Evolutionary conservation across 1,284 basidiomycete species (phyloP).

Genomic region (Kalmanozyma brasiliensis): DNA sequence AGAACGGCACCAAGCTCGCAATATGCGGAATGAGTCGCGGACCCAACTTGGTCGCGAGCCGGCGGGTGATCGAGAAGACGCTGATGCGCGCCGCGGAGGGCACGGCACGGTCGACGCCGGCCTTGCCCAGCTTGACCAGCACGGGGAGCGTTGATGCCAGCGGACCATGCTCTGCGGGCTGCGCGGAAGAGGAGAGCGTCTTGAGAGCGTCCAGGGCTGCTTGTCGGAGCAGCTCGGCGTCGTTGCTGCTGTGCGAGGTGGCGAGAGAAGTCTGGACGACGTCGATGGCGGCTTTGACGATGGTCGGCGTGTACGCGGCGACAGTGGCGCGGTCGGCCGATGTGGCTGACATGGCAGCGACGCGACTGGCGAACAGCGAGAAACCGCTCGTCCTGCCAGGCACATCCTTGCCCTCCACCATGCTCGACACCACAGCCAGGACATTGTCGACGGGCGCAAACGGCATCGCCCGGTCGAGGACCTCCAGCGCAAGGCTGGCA

Average conservation of each 20-base stretch:
- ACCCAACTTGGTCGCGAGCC: conserved; percentile 55
- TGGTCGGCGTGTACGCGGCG: conserved; percentile 34
- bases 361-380: conserved; percentile 47
- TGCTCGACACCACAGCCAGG: conserved; percentile 35
- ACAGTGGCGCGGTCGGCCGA: conserved; percentile 34
- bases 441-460: conserved; percentile 50
- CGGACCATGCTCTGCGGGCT: conserved; percentile 31
- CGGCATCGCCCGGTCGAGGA: conserved; percentile 49
- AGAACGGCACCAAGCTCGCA: conserved; percentile 48
- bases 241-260: conserved; percentile 17
- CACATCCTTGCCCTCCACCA: conserved; percentile 37
- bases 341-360: conserved; percentile 31
- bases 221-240: conserved; percentile 30
- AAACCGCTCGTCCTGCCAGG: conserved; percentile 43
- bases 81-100: conserved; percentile 36
- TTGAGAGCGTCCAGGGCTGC: conserved; percentile 53
- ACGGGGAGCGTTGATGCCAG: conserved; percentile 46
- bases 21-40: conserved; percentile 65
- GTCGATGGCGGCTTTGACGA: conserved; percentile 42
- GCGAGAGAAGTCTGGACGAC: conserved; percentile 29
- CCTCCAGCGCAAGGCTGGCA: conserved; percentile 33
- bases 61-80: conserved; percentile 47
- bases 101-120: conserved; percentile 20
- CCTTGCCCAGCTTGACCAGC: conserved; percentile 45
- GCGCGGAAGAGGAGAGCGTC: conserved; percentile 29